Base-by-base conservation (phyloP, 345 rosid species). In the Rubroshorea leprosula region DNA sequence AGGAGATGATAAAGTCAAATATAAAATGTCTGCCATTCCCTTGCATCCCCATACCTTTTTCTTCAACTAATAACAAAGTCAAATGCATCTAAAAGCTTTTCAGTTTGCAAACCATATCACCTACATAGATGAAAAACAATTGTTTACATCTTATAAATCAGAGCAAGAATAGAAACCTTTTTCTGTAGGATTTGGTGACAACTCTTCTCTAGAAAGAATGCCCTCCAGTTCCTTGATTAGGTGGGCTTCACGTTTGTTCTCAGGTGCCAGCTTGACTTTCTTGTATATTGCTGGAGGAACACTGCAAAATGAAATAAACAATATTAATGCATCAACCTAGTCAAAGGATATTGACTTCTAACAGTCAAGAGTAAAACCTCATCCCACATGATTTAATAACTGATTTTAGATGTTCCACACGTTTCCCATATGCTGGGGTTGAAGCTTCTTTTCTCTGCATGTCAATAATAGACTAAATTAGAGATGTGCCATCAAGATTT, bases 201-300 rank as follows among this genome's bases (percentile, higher is more conserved):
- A 66, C 49, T 94, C 94, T 80, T 93, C 96, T 76, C 64, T 93
- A 56, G 92, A 76, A 68, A 93, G 97, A 55, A 93, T 80, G 58
- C 77, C 82, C 73, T 87, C 81, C 26, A 89, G 86, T 69, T 89
- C 99, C 76, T 80, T 80, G 60, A 89, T 75, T 49, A 93, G 70
- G 65, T 70, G 74, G 50, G 85, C 75, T 76, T 93, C 97, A 0
- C 92, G 90, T 57, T 89, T 82, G 58, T 76, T 79, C 78, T 89
- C 97, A 55, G 92, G 77, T 16, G 62, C 91, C 74, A 86, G 91
- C 76, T 87, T 89, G 62, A 78, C 97, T 72, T 84, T 93, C 78
- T 68, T 85, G 76, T 93, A 93, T 61, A 89, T 54, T 15, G 64
- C 46, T 21, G 99, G 99, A 58, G 97, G 86, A 60, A 89, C 72